Evolutionary conservation across 1,284 basidiomycete genomes (phyloP).

Genomic region (Meira miltonrushii): DNA sequence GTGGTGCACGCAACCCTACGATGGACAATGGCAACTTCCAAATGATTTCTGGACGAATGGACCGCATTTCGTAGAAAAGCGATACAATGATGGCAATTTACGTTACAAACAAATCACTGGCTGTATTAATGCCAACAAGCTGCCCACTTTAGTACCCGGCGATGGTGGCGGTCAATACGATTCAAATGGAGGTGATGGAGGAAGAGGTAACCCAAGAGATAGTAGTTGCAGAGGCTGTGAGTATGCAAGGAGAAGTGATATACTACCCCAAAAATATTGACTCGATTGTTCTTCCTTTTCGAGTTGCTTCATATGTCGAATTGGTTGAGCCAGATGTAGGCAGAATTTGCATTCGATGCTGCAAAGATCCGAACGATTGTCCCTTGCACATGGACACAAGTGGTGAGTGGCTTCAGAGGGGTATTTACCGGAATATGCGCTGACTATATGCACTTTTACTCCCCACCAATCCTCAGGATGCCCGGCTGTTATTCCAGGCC

Average conservation of each 20-base stretch:
- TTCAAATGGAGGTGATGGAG: slow-evolving; percentile 43
- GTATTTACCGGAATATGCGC: not conserved
- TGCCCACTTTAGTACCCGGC: slow-evolving; percentile 18
- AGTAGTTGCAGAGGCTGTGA: slow-evolving; percentile 40
- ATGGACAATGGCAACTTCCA: not conserved
- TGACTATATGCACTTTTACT: not conserved
- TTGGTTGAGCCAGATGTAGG: slow-evolving; percentile 40
- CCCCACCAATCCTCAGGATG: slow-evolving; percentile 14
- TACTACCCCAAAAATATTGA: not conserved
- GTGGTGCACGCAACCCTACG: not conserved
- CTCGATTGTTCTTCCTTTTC: not conserved
- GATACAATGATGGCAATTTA: not conserved
- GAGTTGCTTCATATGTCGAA: slow-evolving; percentile 35
- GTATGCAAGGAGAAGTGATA: not conserved
- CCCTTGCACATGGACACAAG: slow-evolving; percentile 17
- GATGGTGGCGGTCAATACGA: slow-evolving; percentile 50
- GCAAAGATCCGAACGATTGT: slow-evolving; percentile 29
- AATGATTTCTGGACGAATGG: not conserved
- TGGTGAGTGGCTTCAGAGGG: not conserved
- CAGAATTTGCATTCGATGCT: slow-evolving; percentile 47
- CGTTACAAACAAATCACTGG: slow-evolving; percentile 28
- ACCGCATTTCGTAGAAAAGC: not conserved
- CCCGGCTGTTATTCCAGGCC: slow-evolving; percentile 18
- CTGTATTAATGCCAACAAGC: slow-evolving; percentile 23
- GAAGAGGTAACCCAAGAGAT: slow-evolving; percentile 39